Percentiles rank a stretch among this genome's conserved stretches.
Conservation (phyloP, 768 basidiomycete species). For the Lactarius indigo region DNA sequence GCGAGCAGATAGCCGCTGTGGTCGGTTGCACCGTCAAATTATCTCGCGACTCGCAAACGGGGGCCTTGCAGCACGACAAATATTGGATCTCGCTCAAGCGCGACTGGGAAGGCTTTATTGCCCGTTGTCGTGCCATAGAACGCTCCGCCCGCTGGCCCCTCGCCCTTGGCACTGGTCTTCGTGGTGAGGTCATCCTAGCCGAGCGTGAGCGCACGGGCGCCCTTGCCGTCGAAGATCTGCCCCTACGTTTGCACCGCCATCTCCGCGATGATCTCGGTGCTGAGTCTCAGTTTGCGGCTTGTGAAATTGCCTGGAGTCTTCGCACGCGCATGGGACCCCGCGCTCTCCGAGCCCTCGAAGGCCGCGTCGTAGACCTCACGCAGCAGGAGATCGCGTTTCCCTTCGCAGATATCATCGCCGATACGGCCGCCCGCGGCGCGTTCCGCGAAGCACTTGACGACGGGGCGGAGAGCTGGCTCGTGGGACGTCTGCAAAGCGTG, state of each 20-base stretch:
- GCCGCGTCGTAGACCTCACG: constrained; percentile 55
- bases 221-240: constrained; percentile 61
- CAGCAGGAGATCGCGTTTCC: constrained; percentile 79
- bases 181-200: constrained; percentile 52
- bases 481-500: constrained; percentile 54
- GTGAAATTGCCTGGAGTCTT: constrained; percentile 62
- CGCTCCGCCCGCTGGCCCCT: constrained; percentile 81
- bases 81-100: constrained; percentile 84
- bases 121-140: constrained; percentile 87
- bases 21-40: constrained; percentile 84
- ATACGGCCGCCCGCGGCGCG: constrained; percentile 52
- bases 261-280: constrained; percentile 43
- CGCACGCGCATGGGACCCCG: constrained; percentile 47
- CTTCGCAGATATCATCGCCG: constrained; percentile 68
- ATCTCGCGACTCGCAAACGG: constrained; percentile 70
- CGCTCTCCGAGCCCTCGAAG: constrained; percentile 44
- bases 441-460: constrained; percentile 59
- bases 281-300: constrained; percentile 52
- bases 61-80: constrained; percentile 69
- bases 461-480: constrained; percentile 56
- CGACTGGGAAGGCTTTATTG: constrained; percentile 96
- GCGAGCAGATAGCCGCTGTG: constrained; percentile 74
- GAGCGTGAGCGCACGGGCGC: constrained; percentile 75
- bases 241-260: constrained; percentile 53
- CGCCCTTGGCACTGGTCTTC: constrained; percentile 48